phyloP scores from a whole-genome alignment of 1,139 yeast species.

The Kazachstania sp. region DNA sequence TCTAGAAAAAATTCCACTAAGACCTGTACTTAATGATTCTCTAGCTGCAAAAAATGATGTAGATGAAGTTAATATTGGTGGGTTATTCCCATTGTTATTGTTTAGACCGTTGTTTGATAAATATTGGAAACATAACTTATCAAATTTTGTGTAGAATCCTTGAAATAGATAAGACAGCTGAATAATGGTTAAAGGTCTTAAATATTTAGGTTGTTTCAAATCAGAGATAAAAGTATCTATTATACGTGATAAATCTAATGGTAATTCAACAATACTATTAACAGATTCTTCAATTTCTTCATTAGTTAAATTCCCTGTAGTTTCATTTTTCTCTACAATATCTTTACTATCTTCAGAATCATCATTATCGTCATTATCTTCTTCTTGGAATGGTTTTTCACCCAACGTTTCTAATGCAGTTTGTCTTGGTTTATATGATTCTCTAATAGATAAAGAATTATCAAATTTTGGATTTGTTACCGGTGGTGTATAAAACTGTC shows the following conservation, averaged over 20 bases:
- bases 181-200: constrained; percentile 43
- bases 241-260: constrained; percentile 29
- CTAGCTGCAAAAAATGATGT: constrained; percentile 18
- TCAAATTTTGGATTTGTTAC: constrained; percentile 25
- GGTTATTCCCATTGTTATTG: neutral
- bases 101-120: constrained; percentile 7
- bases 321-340: neutral
- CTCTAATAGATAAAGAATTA: constrained; percentile 20
- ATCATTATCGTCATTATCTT: neutral
- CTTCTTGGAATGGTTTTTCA: neutral
- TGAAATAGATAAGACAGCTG: constrained; percentile 49
- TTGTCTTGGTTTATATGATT: constrained; percentile 17
- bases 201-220: constrained; percentile 48
- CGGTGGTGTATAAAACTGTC: constrained; percentile 27
- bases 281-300: constrained; percentile 21
- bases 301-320: constrained; percentile 8
- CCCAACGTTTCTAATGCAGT: constrained; percentile 1
- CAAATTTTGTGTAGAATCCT: constrained; percentile 37
- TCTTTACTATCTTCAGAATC: neutral
- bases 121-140: constrained; percentile 24
- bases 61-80: neutral
- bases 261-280: constrained; percentile 24
- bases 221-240: constrained; percentile 41
- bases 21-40: constrained; percentile 27
- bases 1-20: constrained; percentile 30